phyloP scores from a whole-genome alignment of 805 yeast genomes.

The Candida koratica region DNA sequence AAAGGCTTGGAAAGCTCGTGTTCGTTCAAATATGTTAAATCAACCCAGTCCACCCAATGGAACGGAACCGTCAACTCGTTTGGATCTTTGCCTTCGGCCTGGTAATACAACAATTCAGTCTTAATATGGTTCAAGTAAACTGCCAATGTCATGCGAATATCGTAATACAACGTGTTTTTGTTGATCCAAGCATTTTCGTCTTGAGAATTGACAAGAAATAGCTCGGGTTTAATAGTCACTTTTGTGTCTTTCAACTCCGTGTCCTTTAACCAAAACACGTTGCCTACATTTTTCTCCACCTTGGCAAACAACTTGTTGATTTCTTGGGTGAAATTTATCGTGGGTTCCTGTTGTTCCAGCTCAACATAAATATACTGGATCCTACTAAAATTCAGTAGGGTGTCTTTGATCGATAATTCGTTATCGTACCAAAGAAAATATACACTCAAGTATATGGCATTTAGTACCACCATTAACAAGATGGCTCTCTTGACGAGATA shows the following conservation, averaged over 20 bases:
- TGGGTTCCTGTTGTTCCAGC: constrained; percentile 11
- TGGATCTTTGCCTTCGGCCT: constrained; percentile 1
- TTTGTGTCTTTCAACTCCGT: constrained; percentile 19
- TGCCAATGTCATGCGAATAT: constrained; percentile 54
- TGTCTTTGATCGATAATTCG: constrained; percentile 9
- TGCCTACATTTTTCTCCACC: constrained; percentile 17
- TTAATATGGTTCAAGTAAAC: constrained; percentile 30
- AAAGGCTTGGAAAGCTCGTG: constrained; percentile 15
- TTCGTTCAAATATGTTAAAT: constrained; percentile 17
- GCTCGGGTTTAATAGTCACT: constrained; percentile 14
- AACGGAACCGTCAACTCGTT: constrained; percentile 20
- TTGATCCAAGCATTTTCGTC: constrained; percentile 18
- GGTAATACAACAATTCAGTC: not conserved
- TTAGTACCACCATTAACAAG: constrained; percentile 10
- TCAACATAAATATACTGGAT: constrained; percentile 9
- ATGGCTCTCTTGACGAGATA: constrained; percentile 12
- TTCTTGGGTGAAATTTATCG: constrained; percentile 11
- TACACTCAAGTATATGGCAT: constrained; percentile 14
- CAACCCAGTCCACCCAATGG: constrained; percentile 31
- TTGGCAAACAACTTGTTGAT: constrained; percentile 14
- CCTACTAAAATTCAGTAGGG: constrained; percentile 1
- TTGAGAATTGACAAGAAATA: constrained; percentile 15
- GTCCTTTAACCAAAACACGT: constrained; percentile 24
- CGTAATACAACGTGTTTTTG: constrained; percentile 29
- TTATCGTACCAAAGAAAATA: constrained; percentile 11